Evolutionary conservation across 75 land plant genomes (phyloP), one percentile per base, ranked within the genome.

Genomic region (Selaginella moellendorffii): DNA sequence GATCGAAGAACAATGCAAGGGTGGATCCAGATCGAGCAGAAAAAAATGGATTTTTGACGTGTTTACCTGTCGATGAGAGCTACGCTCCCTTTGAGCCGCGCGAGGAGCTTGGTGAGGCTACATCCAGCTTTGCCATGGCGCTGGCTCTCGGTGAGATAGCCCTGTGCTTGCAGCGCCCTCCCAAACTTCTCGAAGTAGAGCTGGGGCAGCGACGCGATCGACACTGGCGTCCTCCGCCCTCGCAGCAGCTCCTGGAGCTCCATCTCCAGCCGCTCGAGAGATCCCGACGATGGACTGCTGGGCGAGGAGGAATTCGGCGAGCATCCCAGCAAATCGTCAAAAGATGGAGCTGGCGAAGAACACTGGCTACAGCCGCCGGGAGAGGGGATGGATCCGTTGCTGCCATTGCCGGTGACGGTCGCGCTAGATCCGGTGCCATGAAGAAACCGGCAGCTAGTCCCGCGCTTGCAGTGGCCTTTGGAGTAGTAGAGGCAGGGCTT

Each of bases 91-190:
- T 56, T 56, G 19, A 56, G 59, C 21, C 59, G 59, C 19, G 59
- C 59, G n/a, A 56, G 59, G 17, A 56, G 21, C 59, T 56, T 56
- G 19, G 59, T 56, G 25, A 56, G 24, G 21, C 59, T 56, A 21
- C 24, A 56, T 5, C 59, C 59, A 56, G 59, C 8, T 24, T 56
- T 56, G 8, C 59, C 59, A 21, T 56, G 59, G 5, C 59, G 8
- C 59, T 56, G 59, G 24, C 59, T 56, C 59, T 56, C 59, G 5
- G 59, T 56, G 59, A 56, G 59, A 56, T 56, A 56, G 2, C 59
- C 59, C 24, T 56, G 25, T 8, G 59, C 59, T n/a, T 56, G 59
- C 59, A 56, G 24, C n/a, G 59, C 24, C 24, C n/a, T 56, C n/a
- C 59, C 59, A 56, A 56, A 56, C 24, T n/a, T 8, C 24, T 56